Evolutionary conservation across 257 asterid genomes (phyloP).

Genomic region (Solanum microdontum): DNA sequence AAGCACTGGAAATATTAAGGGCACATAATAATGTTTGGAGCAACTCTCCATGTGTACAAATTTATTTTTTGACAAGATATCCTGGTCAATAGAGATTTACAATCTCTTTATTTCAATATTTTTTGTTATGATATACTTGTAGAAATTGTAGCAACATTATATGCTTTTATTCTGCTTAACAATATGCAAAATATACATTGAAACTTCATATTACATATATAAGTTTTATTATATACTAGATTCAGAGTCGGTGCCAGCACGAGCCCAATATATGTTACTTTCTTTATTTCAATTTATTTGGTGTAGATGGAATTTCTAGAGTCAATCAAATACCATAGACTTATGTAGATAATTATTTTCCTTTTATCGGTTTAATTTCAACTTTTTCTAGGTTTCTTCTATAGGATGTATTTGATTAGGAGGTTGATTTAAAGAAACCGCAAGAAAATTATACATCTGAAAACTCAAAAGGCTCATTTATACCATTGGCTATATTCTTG

Average conservation of each 20-base stretch:
- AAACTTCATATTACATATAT: neutral
- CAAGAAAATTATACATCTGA: neutral
- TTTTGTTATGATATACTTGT: neutral
- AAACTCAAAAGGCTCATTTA: neutral
- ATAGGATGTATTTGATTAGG: neutral
- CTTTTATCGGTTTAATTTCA: too few relatives aligned
- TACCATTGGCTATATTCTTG: neutral
- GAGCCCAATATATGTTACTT: neutral
- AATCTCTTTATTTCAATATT: neutral
- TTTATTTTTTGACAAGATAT: conserved; percentile 56
- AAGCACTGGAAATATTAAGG: conserved; percentile 63
- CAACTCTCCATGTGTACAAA: conserved; percentile 75
- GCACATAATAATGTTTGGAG: conserved; percentile 62
- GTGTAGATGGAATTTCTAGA: neutral
- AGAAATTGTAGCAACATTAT: neutral
- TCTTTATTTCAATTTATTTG: too few relatives aligned
- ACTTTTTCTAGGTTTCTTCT: neutral
- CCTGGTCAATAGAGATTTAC: conserved; percentile 8
- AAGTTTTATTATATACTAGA: neutral
- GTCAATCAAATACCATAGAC: neutral
- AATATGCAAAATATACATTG: neutral
- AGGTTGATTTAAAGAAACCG: neutral
- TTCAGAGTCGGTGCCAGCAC: neutral
- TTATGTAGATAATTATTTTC: neutral
- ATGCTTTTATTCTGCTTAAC: neutral